Evolutionary conservation across 768 basidiomycete genomes (phyloP), one percentile per base, ranked within the genome.

Genomic region (Ephemerocybe angulata): DNA sequence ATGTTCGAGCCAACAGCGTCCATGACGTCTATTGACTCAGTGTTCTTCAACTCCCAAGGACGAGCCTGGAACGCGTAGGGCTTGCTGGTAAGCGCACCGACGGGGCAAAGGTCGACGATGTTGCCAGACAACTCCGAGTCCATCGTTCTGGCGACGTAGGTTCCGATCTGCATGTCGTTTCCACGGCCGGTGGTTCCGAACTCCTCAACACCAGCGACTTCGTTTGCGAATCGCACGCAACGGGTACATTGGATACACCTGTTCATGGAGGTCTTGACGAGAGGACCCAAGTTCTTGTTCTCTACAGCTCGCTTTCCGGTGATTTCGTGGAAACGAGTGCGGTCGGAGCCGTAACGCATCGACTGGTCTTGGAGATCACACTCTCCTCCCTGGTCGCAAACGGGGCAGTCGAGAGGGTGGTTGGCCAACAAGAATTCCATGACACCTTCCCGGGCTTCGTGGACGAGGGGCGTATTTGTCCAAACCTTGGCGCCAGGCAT

Each of bases 241-340:
- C 97, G 93, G 4, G 97, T 99, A 75, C 97, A 99, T 71, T 99
- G 97, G 63, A 99, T 98, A 75, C 97, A 98, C 35, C 97, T 86
- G 73, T 92, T 97, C 96, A 98, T 98, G 55, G 88, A 91, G 1
- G 96, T 98, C 80, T 98, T 98, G 69, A 99, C 93, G 42, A 99
- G 83, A 6, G 97, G 97, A 1, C 97, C 97, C 25, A 99, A 81
- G 68, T 98, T 89, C 77, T 99, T 99, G 80, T 99, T 89, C 73
- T 98, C 96, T 17, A 96, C 90, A 0, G 97, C 97, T 52, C 97
- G 93, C 73, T 98, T 98, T 62, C 97, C 97, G 2, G 92, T 84
- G 48, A 98, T 92, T 74, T 99, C 97, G 75, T 98, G 97, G 84
- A 98, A 98, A 41, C 97, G 88, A 1, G 93, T 88, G 57, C 97